A percentile compares a stretch with the other conserved stretches of the same genome.
phyloP scores from a whole-genome alignment of 1,139 yeast species.

The Sugiyamaella castrensis region DNA sequence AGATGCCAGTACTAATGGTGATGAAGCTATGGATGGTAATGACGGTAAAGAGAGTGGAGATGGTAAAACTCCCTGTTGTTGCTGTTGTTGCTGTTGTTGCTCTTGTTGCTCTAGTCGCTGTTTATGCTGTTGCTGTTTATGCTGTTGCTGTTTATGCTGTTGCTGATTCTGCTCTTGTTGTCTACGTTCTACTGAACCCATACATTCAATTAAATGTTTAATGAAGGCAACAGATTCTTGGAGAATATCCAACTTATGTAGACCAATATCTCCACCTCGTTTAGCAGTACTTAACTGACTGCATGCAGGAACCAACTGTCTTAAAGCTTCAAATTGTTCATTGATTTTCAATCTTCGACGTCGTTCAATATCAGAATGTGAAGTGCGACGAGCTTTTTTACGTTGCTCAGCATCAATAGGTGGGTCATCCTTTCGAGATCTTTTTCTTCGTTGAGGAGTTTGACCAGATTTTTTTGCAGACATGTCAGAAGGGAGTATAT shows the following conservation, averaged over 20 bases:
- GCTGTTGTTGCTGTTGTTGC: neutral
- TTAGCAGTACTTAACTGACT: slow-evolving; percentile 41
- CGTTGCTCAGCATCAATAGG: slow-evolving; percentile 21
- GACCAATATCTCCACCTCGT: slow-evolving; percentile 48
- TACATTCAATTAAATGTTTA: slow-evolving; percentile 53
- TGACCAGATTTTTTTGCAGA: slow-evolving; percentile 3
- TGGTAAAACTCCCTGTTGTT: neutral
- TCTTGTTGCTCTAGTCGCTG: too few relatives aligned
- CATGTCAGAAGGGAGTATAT: slow-evolving; percentile 16
- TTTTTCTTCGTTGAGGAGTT: slow-evolving; percentile 3
- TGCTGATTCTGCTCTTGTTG: slow-evolving; percentile 7
- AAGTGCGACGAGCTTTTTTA: slow-evolving; percentile 49
- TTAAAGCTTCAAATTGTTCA: slow-evolving; percentile 77
- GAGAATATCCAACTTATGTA: slow-evolving; percentile 76
- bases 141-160: neutral
- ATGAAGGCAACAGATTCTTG: slow-evolving; percentile 82
- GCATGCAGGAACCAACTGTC: slow-evolving; percentile 77
- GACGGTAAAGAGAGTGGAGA: neutral
- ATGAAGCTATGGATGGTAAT: neutral
- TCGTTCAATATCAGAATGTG: slow-evolving; percentile 79
- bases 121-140: neutral
- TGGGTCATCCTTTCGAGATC: slow-evolving; percentile 14
- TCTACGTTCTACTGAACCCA: slow-evolving; percentile 24
- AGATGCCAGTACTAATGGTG: slow-evolving; percentile 8
- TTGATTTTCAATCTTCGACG: slow-evolving; percentile 75